Conservation (phyloP, 176 grass and related monocot genomes). For the Ensete ventricosum region DNA sequence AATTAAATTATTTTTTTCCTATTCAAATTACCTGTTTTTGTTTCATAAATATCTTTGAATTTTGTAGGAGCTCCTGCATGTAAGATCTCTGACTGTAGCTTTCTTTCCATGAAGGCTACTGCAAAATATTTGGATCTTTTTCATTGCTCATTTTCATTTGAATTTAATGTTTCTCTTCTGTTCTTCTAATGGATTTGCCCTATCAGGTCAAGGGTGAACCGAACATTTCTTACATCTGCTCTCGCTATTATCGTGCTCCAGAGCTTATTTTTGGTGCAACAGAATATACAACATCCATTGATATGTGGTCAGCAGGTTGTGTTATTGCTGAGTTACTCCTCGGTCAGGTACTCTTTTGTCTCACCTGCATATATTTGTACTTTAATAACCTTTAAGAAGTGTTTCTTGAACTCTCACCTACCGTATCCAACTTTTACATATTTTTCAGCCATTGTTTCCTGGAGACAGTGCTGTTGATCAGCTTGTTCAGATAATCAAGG, state of each 20-base stretch:
- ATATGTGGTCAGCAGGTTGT: constrained; percentile 99
- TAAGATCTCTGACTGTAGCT: not conserved
- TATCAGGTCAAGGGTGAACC: constrained; percentile 84
- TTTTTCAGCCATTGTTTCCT: constrained; percentile 55
- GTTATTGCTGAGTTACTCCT: constrained; percentile 93
- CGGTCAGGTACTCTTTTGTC: constrained; percentile 46
- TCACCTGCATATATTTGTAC: not conserved
- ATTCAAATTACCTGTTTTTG: not conserved
- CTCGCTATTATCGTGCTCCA: constrained; percentile 93
- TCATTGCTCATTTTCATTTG: not conserved
- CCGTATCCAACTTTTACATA: constrained; percentile 5
- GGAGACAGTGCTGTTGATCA: constrained; percentile 78
- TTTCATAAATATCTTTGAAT: not conserved
- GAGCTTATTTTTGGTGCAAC: constrained; percentile 97
- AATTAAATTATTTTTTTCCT: not conserved
- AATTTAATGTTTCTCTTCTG: constrained; percentile 6
- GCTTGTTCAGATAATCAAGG: constrained; percentile 75
- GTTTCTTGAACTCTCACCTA: not conserved
- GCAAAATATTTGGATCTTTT: not conserved
- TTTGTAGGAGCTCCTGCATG: not conserved
- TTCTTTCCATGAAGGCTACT: not conserved
- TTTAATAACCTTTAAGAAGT: not conserved
- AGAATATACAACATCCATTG: constrained; percentile 89
- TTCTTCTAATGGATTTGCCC: not conserved
- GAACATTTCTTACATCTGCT: constrained; percentile 99